Conservation (phyloP, 345 rosid species). For the Zanthoxylum bungeanum region DNA sequence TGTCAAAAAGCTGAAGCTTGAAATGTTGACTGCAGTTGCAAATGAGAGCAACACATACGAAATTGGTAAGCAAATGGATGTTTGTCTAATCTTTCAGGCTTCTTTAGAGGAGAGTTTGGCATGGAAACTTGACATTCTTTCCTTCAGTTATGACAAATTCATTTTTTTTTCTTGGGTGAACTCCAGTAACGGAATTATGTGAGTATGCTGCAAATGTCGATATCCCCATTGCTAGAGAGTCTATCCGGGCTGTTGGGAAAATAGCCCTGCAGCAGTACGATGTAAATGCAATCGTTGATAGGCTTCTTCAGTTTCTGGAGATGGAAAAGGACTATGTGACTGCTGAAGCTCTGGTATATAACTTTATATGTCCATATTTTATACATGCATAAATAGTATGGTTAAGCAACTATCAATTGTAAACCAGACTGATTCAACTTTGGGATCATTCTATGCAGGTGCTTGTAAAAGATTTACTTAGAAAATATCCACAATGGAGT, state of each 20-base stretch:
- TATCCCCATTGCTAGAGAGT: conserved; percentile 91
- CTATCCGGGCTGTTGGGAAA: conserved; percentile 97
- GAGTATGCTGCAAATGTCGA: conserved; percentile 99
- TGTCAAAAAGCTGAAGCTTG: conserved; percentile 98
- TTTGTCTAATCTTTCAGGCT: conserved; percentile 6
- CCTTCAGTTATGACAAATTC: conserved; percentile 15
- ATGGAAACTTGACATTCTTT: neutral
- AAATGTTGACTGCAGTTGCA: conserved; percentile 99
- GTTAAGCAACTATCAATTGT: neutral
- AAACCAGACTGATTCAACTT: conserved; percentile 11
- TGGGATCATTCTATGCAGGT: conserved; percentile 45
- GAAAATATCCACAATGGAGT: conserved; percentile 99
- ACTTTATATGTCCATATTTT: conserved; percentile 6
- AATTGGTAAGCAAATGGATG: conserved; percentile 64
- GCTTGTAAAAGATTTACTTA: conserved; percentile 92
- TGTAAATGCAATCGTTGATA: conserved; percentile 98
- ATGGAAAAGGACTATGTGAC: conserved; percentile 99
- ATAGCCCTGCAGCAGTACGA: conserved; percentile 98
- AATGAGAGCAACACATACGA: conserved; percentile 97
- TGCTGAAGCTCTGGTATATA: conserved; percentile 89
- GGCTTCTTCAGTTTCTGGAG: conserved; percentile 98
- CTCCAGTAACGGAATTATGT: conserved; percentile 92
- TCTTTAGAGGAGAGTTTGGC: conserved; percentile 12
- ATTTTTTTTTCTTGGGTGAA: conserved; percentile 18
- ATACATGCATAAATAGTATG: neutral